Base-by-base conservation (phyloP, 2,329 filamentous ascomycete species). In the Lasiodiplodia hormozganensis region DNA sequence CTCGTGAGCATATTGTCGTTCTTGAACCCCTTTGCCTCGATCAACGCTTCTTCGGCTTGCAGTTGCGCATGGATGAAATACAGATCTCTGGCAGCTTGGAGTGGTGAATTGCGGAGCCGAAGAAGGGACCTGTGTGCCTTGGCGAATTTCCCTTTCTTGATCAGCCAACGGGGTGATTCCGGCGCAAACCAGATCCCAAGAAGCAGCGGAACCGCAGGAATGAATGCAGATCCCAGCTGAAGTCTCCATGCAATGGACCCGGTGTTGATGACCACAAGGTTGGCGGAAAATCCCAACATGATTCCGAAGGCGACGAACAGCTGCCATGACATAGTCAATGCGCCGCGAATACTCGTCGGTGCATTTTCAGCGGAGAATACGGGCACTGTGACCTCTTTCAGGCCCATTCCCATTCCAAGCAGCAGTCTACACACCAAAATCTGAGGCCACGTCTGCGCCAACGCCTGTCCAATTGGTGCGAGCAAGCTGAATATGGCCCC, bases 261-360 rank as follows among this genome's bases (percentile, higher is more conserved):
- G 16, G 75, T 76, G 47, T 78, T 72, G 70, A 80, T 69, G 56
- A 83, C 79, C 3, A 73, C 78, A 4, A 83, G 76, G 60, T 78
- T 81, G 6, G 80, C 79, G 14, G 79, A 74, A 14, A 75, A 79
- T 6, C 82, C 82, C 0, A 84, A 73, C 72, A 84, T 81, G 70
- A 84, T 84, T 2, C 82, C 82, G 62, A 83, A 79, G 2, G 77
- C 76, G 0, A 76, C 78, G 77, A 78, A 81, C 49, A 83, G 76
- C 64, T 84, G 81, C 81, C 81, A 84, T 34, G 75, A 76, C 81
- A 83, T 84, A 31, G 82, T 82, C 0, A 84, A 72, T 11, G 79
- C 82, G 8, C 80, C 81, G n/a, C 81, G 75, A 53, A 82, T 80
- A 1, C 70, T 72, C 36, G 77, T 75, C 0, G 80, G 81, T 1